Percentiles rank a stretch among this genome's conserved stretches.
Evolutionary conservation across 768 basidiomycete genomes (phyloP).

Genomic region (Tephrocybe sp.): DNA sequence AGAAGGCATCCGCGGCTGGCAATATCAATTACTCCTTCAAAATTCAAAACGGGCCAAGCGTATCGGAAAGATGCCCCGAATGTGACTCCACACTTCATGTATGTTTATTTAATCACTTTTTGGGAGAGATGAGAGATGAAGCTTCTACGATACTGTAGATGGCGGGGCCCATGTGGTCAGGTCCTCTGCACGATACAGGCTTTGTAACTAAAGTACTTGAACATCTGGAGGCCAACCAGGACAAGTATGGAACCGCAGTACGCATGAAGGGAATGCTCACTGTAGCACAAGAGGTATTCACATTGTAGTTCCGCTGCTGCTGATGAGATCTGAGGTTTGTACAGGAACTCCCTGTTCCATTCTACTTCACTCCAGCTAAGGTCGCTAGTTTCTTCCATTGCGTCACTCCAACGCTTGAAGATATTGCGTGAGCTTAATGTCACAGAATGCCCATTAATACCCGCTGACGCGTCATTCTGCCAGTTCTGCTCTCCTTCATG

Average conservation of each 20-base stretch:
- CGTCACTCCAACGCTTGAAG: slow-evolving; percentile 68
- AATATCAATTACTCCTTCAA: slow-evolving; percentile 67
- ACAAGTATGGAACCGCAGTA: slow-evolving; percentile 70
- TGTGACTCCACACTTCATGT: slow-evolving; percentile 81
- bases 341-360: slow-evolving; percentile 74
- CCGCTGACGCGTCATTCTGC: not conserved
- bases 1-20: slow-evolving; percentile 53
- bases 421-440: slow-evolving; percentile 61
- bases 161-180: slow-evolving; percentile 97
- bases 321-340: not conserved
- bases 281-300: slow-evolving; percentile 77
- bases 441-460: not conserved
- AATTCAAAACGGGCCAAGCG: slow-evolving; percentile 65
- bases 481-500: slow-evolving; percentile 89
- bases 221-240: slow-evolving; percentile 61
- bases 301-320: not conserved
- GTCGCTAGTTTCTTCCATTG: slow-evolving; percentile 83
- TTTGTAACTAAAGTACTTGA: slow-evolving; percentile 77
- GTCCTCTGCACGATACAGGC: slow-evolving; percentile 70
- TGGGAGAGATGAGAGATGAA: not conserved
- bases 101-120: slow-evolving; percentile 21
- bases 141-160: slow-evolving; percentile 41
- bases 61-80: slow-evolving; percentile 70
- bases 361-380: slow-evolving; percentile 86
- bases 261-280: slow-evolving; percentile 97